Percentiles rank a stretch among this genome's conserved stretches.
These are phyloP conservation scores for Myxozyma melibiosi DNA, from an alignment of 805 yeast species.

Conservation along the genomic window DNA sequence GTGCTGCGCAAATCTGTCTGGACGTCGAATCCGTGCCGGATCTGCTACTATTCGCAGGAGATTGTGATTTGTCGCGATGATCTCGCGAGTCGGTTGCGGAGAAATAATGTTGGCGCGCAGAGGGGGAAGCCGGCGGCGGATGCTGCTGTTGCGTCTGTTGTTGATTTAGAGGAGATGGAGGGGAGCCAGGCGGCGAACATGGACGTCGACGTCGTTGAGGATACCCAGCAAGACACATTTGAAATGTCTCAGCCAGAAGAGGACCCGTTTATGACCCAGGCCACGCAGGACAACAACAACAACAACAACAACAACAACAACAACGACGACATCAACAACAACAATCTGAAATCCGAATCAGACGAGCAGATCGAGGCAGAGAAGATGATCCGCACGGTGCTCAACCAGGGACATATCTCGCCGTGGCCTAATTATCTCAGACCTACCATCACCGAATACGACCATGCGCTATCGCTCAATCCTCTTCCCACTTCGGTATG, in stretches of 20 bases:
- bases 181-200: constrained; percentile 36
- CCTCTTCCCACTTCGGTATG: constrained; percentile 71
- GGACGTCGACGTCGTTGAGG: constrained; percentile 4
- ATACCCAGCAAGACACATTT: constrained; percentile 6
- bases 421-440: constrained; percentile 69
- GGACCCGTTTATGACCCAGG: no score
- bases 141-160: background rate
- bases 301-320: no score
- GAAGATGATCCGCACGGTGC: constrained; percentile 57
- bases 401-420: constrained; percentile 85
- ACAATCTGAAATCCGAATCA: background rate
- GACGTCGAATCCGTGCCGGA: constrained; percentile 76
- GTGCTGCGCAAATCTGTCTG: constrained; percentile 55
- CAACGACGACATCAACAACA: no score
- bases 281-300: no score
- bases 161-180: constrained; percentile 35
- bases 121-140: constrained; percentile 18
- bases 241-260: constrained; percentile 4
- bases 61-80: constrained; percentile 75
- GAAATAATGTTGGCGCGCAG: constrained; percentile 58
- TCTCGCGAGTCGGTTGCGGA: constrained; percentile 64
- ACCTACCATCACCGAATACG: constrained; percentile 70
- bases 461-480: constrained; percentile 65
- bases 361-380: constrained; percentile 6
- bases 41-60: constrained; percentile 83